These are phyloP conservation scores for Metschnikowia dekortorum DNA, from an alignment of 805 yeast genomes.

Conservation along the genomic window DNA sequence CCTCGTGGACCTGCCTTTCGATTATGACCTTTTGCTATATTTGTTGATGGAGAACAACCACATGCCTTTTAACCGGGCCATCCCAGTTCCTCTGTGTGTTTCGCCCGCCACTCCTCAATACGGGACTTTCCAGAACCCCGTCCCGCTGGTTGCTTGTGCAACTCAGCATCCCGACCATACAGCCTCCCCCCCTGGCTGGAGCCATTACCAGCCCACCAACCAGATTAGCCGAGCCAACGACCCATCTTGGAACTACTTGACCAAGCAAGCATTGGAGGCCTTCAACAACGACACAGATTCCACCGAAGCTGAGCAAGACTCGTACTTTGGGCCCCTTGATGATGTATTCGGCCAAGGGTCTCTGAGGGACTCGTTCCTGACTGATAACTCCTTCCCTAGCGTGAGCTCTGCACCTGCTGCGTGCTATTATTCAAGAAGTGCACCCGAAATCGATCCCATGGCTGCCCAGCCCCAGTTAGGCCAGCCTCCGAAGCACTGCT, in stretches of 20 bases:
- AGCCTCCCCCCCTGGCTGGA: not conserved
- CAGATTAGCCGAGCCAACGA: not conserved
- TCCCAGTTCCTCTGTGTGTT: not conserved
- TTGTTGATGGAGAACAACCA: conserved; percentile 1
- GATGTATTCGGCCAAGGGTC: not conserved
- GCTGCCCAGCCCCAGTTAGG: not conserved
- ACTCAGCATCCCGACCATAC: not conserved
- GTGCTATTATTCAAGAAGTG: not conserved
- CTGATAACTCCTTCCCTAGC: not conserved
- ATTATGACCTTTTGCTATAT: not conserved
- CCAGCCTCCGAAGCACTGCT: not conserved
- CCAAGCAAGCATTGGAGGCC: not conserved
- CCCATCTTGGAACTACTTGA: not conserved
- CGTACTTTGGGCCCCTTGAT: not conserved
- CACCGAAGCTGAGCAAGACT: not conserved
- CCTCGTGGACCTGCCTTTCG: not conserved
- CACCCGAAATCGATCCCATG: not conserved
- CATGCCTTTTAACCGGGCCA: not conserved
- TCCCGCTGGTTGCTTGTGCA: not conserved
- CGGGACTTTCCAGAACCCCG: not conserved
- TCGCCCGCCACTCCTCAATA: not conserved
- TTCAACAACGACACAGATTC: not conserved
- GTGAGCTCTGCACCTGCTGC: not conserved
- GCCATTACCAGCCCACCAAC: not conserved
- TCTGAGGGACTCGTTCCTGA: not conserved